Base-by-base conservation (phyloP, 208 protist genomes). In the Acanthamoeba royreba region DNA sequence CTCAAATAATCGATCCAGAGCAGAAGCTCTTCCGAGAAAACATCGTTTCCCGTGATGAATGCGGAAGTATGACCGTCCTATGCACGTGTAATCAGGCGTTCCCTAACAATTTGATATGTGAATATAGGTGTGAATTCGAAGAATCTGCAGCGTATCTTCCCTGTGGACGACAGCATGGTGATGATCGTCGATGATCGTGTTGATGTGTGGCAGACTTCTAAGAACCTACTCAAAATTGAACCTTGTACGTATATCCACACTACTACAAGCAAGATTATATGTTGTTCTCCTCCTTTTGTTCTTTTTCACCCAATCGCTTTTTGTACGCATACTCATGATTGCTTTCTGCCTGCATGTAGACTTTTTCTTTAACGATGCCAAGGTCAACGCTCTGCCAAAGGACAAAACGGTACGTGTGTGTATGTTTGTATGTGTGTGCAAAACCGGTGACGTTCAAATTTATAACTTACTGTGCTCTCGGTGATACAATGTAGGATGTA, bases 141-240 rank as follows among this genome's bases (percentile, higher is more conserved):
- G 79, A 66, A 92, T 35, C 43, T 94, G 22, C 53, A 95, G 52
- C 45, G 92, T 46, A 33, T 95, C 19, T 95, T 95, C 35, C 94
- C 94, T 0, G 72, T 91, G 42, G 93, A 95, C 53, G 95, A 95
- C 61, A 72, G 55, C 33, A 95, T 95, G 95, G 95, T 95, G 9
- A 22, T 96, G 19, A 95, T 96, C 28, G 91, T 96, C 22, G 95
- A 96, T 85, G 95, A 96, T 35, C 45, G 94, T 33, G 77, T 93
- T 31, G 94, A 96, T 52, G 95, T 95, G 22, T 95, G 95, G 94
- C 83, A 92, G 13, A 94, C 77, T 38, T 93, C 58, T 25, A 83
- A 19, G 53, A 95, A 95, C 46, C 55, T 96, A 33, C 46, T 96
- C 40, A 88, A 91, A 49, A 95, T 96, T n/a, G 72, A 87, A 55